Base-by-base conservation (phyloP, 768 basidiomycete genomes). In the Mycena chlorophos region DNA sequence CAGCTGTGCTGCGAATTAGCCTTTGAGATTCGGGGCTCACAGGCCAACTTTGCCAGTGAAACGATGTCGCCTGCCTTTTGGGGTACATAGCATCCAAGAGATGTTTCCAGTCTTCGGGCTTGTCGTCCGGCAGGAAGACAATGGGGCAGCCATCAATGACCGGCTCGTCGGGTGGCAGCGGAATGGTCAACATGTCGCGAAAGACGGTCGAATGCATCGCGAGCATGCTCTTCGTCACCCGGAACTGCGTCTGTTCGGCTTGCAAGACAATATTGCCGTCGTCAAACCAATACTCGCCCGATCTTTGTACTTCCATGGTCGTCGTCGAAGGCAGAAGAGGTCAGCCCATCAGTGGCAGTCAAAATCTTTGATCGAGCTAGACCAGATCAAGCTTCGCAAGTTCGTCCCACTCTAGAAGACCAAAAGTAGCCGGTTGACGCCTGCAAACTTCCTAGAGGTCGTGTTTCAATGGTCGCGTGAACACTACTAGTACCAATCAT, bases 61-160 rank as follows among this genome's bases (percentile, higher is more conserved):
- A 17, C 8, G 31, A 34, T 17, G 31, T 34, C 17, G 17, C 31
- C 31, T 34, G 8, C 10, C 31, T 8, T 8, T 34, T 34, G 31
- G 45, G 45, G n/a, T 55, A 50, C 20, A 55, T 43, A 14, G 49
- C 40, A 5, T 12, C 13, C 6, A 55, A 49, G 22, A 55, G 54
- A 25, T 43, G 49, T 17, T 31, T 40, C 17, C 49, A n/a, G 40
- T 55, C 54, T 14, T 30, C 17, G 1, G 17, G 17, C 48, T 77
- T 62, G 73, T 66, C 65, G 6, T 25, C 45, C 5, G 54, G 46
- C 23, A 65, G 49, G 22, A 45, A 22, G 13, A 64, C 45, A 12
- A 66, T 29, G 14, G 58, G 56, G 39, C 63, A 66, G 28, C 59
- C 63, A 23, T 64, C 65, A 1, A 63, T 30, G 12, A 14, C 27